These are phyloP conservation scores for Tuber aestivum DNA, from an alignment of 495 filamentous ascomycete genomes.

Conservation along the genomic window DNA sequence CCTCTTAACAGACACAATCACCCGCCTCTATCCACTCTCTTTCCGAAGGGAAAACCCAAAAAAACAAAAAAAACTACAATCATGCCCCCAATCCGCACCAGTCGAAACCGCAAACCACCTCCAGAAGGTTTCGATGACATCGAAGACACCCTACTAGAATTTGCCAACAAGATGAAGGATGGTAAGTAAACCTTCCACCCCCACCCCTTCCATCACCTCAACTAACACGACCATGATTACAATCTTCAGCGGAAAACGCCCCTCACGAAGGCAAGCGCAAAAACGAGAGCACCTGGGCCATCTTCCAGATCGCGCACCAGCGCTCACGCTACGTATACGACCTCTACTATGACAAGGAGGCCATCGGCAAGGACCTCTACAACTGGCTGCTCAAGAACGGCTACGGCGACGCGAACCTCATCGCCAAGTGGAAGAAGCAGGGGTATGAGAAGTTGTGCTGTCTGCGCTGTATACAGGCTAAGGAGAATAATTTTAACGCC, in stretches of 20 bases:
- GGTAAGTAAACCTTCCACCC: constrained; percentile 64
- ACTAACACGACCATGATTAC: neutral
- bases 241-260: constrained; percentile 43
- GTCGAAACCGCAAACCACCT: constrained; percentile 74
- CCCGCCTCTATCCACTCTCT: neutral
- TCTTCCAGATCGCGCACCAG: constrained; percentile 96
- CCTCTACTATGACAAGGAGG: constrained; percentile 95
- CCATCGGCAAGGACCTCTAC: constrained; percentile 83
- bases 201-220: neutral
- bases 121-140: constrained; percentile 94
- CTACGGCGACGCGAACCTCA: constrained; percentile 88
- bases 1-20: neutral
- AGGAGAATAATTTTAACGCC: constrained; percentile 96
- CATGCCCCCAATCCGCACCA: constrained; percentile 81
- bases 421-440: constrained; percentile 99
- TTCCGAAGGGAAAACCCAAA: neutral
- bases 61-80: constrained; percentile 13
- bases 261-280: constrained; percentile 66
- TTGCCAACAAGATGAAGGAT: constrained; percentile 98
- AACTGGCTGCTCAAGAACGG: constrained; percentile 95
- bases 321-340: constrained; percentile 93
- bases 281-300: constrained; percentile 86
- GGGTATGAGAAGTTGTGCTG: constrained; percentile 99
- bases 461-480: constrained; percentile 92
- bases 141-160: constrained; percentile 92